Percentiles rank a stretch among this genome's conserved stretches.
These are phyloP conservation scores for Chamaenerion angustifolium DNA, from an alignment of 345 rosid genomes.

Conservation along the genomic window DNA sequence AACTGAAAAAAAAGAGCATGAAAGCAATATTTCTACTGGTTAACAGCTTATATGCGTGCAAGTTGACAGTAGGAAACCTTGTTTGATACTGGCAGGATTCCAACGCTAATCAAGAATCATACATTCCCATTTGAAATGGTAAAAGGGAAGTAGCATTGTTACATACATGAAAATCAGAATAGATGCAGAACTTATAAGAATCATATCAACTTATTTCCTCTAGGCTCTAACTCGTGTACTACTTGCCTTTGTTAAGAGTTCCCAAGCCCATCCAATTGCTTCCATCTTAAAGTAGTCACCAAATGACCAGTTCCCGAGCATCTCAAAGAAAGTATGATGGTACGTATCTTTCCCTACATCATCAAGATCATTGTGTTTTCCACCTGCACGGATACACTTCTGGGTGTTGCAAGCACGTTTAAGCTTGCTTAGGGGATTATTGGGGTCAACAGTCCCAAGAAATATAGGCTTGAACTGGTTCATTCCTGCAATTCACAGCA, in stretches of 20 bases:
- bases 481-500: constrained; percentile 49
- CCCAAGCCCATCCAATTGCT: constrained; percentile 98
- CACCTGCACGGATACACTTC: constrained; percentile 96
- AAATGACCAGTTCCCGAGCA: constrained; percentile 98
- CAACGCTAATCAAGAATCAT: no score
- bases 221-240: neutral
- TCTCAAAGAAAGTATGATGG: constrained; percentile 98
- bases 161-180: no score
- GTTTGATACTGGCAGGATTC: no score
- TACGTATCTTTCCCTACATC: constrained; percentile 98
- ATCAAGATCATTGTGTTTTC: constrained; percentile 93
- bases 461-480: constrained; percentile 91
- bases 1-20: no score
- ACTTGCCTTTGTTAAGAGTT: constrained; percentile 63
- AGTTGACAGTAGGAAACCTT: no score
- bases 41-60: no score
- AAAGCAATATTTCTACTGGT: no score
- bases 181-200: no score
- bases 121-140: no score
- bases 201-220: neutral
- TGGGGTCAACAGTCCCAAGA: constrained; percentile 82
- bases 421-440: constrained; percentile 59
- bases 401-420: constrained; percentile 81
- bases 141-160: no score
- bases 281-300: constrained; percentile 94